phyloP scores from a whole-genome alignment of 768 basidiomycete genomes.

The button mushroom (Agaricus bisporus) region DNA sequence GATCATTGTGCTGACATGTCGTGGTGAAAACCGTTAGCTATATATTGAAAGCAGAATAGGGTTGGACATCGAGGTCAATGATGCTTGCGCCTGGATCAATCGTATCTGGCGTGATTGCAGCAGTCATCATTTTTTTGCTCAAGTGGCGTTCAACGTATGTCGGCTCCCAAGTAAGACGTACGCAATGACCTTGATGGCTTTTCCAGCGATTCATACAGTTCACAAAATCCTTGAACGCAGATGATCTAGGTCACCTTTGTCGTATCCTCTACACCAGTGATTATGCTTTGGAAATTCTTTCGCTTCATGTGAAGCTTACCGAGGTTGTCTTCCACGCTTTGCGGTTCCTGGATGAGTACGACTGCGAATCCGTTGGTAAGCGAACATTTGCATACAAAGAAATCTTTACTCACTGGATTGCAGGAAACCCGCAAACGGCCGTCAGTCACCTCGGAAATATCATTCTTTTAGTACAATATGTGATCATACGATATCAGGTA shows the following conservation, averaged over 20 bases:
- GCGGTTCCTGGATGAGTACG: slow-evolving; percentile 61
- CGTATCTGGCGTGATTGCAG: slow-evolving; percentile 50
- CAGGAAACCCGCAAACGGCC: slow-evolving; percentile 82
- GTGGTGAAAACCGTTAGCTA: slow-evolving; percentile 25
- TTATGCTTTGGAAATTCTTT: slow-evolving; percentile 57
- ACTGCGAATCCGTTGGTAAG: slow-evolving; percentile 77
- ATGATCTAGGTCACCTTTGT: slow-evolving; percentile 65
- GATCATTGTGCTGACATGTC: slow-evolving; percentile 1
- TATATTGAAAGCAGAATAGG: slow-evolving; percentile 56
- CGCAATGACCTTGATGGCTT: neutral
- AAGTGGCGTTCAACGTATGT: slow-evolving; percentile 51
- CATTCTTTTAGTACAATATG: slow-evolving; percentile 68
- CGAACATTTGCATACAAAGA: slow-evolving; percentile 9
- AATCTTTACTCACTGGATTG: slow-evolving; percentile 4
- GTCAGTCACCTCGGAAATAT: slow-evolving; percentile 73
- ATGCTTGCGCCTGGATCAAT: slow-evolving; percentile 32
- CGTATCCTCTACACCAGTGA: slow-evolving; percentile 57
- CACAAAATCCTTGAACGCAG: slow-evolving; percentile 52
- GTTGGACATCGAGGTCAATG: slow-evolving; percentile 37
- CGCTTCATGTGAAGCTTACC: slow-evolving; percentile 59
- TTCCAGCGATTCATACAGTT: slow-evolving; percentile 54
- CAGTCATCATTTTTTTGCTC: slow-evolving; percentile 53
- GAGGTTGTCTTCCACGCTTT: slow-evolving; percentile 62
- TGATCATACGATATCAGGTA: slow-evolving; percentile 61
- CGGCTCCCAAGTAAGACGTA: neutral